Evolutionary conservation across 352 stramenopile species (phyloP), one percentile per base, ranked within the genome.

Genomic region (Pythium volutum): DNA sequence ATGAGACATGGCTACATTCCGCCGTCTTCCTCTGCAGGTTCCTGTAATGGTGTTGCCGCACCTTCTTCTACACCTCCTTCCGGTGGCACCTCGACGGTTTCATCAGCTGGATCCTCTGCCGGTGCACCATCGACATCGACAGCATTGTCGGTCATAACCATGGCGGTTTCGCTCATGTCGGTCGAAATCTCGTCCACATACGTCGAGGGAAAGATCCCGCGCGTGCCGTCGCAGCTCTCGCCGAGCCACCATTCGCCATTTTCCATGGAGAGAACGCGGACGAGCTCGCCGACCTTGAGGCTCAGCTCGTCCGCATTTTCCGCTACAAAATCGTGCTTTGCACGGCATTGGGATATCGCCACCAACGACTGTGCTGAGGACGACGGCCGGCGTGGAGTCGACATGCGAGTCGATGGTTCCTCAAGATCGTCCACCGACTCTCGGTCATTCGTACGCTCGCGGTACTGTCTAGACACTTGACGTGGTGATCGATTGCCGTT

Each of bases 231-330:
- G 47, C 81, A 91, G 16, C 61, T 74, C 55, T 91, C 81, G 2
- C 79, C 81, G 2, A 74, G 20, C 81, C 81, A 88, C 81, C 81
- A 89, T 26, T 88, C 79, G 16, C 58, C 67, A 26, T 63, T 73
- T 34, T 69, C 61, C 41, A 80, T 76, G 3, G 76, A 76, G 12
- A 89, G 50, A 36, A 89, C 68, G 15, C 77, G 77, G 31, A 91
- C 55, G 15, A 91, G 61, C 42, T 91, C 81, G 7, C 74, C 77
- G 18, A 56, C 62, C 20, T 64, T 67, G 4, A 91, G 57, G 55
- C 59, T 80, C 34, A 91, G 65, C 41, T 89, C 79, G 33, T 88
- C 79, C 2, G 61, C 22, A 26, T 77, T 80, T 50, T 83, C 73
- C 0, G 71, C 71, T 4, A 49, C 39, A 38, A 83, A 85, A 16